Evolutionary conservation across 495 filamentous ascomycete species (phyloP), one percentile per base, ranked within the genome.

Genomic region (Endocarpon pusillum): DNA sequence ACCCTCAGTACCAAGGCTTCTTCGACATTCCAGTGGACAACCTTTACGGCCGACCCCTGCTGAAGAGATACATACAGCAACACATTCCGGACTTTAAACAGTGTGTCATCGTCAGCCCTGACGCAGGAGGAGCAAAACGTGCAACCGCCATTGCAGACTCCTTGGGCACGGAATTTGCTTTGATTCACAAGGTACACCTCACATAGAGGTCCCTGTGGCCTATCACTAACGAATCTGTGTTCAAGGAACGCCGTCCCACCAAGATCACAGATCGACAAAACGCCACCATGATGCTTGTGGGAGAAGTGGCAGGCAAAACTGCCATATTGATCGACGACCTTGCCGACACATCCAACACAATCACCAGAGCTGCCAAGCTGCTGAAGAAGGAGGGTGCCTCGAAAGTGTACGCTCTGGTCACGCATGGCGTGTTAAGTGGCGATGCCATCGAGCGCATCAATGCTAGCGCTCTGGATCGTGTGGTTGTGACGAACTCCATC

Each of bases 21-120:
- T 96, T 97, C 46, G 89, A 96, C 48, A 94, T 96, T 34, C 87
- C 86, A 1, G 91, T 96, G 33, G 89, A 97, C 49, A 97, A 97
- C 48, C 64, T 97, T 12, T 92, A 93, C 48, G 89, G 83, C 10
- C 67, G 84, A 35, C 79, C 84, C 27, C 62, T 94, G 26, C 65
- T 96, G 32, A 78, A 89, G 54, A 76, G 74, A 33, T 96, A 94
- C 55, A 94, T 97, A 42, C 71, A 79, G 55, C 73, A 78, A 36
- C 70, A 79, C 39, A 92, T 96, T 45, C 78, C 84, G 39, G 78
- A 85, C 45, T 83, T 73, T 55, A 78, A 79, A 54, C 68, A 86
- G 37, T 79, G 81, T 33, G 83, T 96, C 26, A 81, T 97, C 46
- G 84, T 97, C 44, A 91, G 82, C 49, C 89, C 89, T 8, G 89